phyloP scores from a whole-genome alignment of 2,329 filamentous ascomycete species.

The Colletotrichum ledebouriae region DNA sequence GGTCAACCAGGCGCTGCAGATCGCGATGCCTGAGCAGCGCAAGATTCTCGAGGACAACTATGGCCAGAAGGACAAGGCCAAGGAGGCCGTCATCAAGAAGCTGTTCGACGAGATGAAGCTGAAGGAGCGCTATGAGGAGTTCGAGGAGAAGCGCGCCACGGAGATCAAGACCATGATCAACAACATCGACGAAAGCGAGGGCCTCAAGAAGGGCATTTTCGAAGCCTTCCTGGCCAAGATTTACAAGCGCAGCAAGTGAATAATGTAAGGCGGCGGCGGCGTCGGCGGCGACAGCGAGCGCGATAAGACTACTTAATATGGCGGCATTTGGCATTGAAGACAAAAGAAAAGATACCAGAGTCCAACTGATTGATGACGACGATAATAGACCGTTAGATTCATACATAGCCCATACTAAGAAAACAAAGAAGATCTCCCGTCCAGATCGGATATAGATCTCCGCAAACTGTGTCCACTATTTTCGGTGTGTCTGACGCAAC shows the following conservation, averaged over 20 bases:
- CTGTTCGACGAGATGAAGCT: constrained; percentile 89
- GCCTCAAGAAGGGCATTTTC: constrained; percentile 91
- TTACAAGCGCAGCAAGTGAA: constrained; percentile 96
- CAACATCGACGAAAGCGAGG: constrained; percentile 85
- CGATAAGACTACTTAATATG: constrained; percentile 12
- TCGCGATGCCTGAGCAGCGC: constrained; percentile 86
- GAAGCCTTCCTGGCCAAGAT: constrained; percentile 95
- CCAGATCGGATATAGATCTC: neutral
- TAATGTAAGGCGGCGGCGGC: neutral
- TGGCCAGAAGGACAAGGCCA: constrained; percentile 86
- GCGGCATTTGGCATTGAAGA: constrained; percentile 12
- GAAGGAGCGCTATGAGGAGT: constrained; percentile 85
- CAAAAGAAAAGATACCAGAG: constrained; percentile 40
- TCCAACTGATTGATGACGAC: constrained; percentile 33
- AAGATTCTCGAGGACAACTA: constrained; percentile 92
- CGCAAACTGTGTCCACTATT: neutral
- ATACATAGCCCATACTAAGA: constrained; percentile 29
- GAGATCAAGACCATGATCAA: constrained; percentile 83
- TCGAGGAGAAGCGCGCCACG: constrained; percentile 88
- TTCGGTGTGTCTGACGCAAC: constrained; percentile 18
- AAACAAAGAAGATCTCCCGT: constrained; percentile 33
- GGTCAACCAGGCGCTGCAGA: constrained; percentile 90
- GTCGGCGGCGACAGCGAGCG: neutral
- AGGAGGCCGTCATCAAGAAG: constrained; percentile 89
- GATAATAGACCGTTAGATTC: constrained; percentile 39